Evolutionary conservation across 495 filamentous ascomycete genomes (phyloP), one percentile per base, ranked within the genome.

Genomic region (Xylaria cubensis): DNA sequence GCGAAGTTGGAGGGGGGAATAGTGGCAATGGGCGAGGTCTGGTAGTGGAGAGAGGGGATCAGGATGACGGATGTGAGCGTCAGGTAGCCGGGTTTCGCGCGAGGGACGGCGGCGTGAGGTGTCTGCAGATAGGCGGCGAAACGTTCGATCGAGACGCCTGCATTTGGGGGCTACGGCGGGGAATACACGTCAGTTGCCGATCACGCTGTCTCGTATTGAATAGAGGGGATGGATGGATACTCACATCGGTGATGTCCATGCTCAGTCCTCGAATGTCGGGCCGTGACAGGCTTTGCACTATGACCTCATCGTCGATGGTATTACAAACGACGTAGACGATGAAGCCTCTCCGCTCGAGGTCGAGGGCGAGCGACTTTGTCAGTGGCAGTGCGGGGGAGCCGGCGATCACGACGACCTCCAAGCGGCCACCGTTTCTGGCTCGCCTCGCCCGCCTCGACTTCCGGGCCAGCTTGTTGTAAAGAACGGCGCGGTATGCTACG

Each of bases 291-390:
- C 88, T 86, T 64, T 92, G 90, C 36, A 98, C 90, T 44, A 90
- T 80, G 17, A 92, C 86, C 74, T 98, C 97, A 73, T 98, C 97
- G 62, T 96, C 92, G 56, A 88, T 79, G 10, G 88, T 92, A 70
- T 87, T 91, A 72, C 93, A 94, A 0, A 96, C 92, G 63, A 99
- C 84, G 76, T 93, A 98, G 29, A 98, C 94, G 59, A 98, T 93
- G 77, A 97, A 98, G 17, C 97, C 97, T 64, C 94, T 89, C 64
- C 94, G 88, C 80, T 98, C 96, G 69, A 99, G 78, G 75, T 98
- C 97, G 36, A 93, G 77, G 1, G 93, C 89, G 69, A 99, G 88
- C 19, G 93, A 92, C 72, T 90, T 88, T 1, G 92, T 93, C 75
- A 97, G 85, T 24, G 94, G 93, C 70, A 96, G 89, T 71, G 91